Evolutionary conservation across 1,284 basidiomycete genomes (phyloP).

Genomic region (Malassezia vespertilionis): DNA sequence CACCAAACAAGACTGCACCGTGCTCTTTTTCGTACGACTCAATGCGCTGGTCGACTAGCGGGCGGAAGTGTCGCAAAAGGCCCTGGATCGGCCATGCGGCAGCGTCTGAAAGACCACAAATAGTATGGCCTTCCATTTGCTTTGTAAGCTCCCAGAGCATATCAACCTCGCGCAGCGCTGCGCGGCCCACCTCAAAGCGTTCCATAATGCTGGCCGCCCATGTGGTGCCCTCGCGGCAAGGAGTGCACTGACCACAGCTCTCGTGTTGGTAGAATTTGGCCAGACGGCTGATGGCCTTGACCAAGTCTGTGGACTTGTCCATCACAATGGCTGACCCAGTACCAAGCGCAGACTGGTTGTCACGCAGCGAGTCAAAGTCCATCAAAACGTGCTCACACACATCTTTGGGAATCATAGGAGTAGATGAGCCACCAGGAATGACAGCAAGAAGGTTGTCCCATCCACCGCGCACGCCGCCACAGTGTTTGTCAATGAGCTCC

Average conservation of each 20-base stretch:
- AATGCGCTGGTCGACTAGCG: conserved; percentile 66
- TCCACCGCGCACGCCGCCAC: conserved; percentile 82
- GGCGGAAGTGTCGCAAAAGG: conserved; percentile 86
- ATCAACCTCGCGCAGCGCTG: conserved; percentile 85
- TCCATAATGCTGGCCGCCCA: conserved; percentile 47
- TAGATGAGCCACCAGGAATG: conserved; percentile 86
- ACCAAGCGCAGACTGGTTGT: conserved; percentile 83
- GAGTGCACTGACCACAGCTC: conserved; percentile 95
- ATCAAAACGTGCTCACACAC: conserved; percentile 53
- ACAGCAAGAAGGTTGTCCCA: conserved; percentile 94
- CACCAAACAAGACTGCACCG: conserved; percentile 81
- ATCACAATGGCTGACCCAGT: conserved; percentile 98
- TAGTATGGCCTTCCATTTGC: conserved; percentile 77
- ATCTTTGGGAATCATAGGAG: conserved; percentile 75
- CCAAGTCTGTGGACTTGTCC: conserved; percentile 90
- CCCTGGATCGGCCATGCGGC: conserved; percentile 97
- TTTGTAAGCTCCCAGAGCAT: conserved; percentile 59
- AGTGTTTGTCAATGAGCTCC: conserved; percentile 91
- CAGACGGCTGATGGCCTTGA: conserved; percentile 75
- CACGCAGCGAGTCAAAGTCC: conserved; percentile 97
- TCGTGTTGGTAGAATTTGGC: conserved; percentile 69
- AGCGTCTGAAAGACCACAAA: conserved; percentile 91
- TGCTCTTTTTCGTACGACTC: conserved; percentile 64
- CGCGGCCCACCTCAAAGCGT: conserved; percentile 69
- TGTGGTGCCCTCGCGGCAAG: conserved; percentile 71